These are phyloP conservation scores for Takakia lepidozioides DNA, from an alignment of 225 moss, liverwort and hornwort species.

Conservation along the genomic window DNA sequence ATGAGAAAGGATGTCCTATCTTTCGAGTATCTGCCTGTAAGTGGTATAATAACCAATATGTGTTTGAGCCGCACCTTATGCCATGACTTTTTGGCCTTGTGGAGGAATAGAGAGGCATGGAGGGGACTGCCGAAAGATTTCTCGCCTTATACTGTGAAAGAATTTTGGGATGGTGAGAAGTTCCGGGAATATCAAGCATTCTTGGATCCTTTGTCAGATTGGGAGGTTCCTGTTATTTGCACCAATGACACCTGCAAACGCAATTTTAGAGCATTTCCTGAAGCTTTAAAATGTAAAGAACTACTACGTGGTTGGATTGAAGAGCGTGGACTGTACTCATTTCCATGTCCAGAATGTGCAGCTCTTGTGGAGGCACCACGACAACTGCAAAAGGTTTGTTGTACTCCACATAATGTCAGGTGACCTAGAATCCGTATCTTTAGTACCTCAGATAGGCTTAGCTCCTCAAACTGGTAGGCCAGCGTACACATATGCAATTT, in stretches of 20 bases:
- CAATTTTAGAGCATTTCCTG: conserved; percentile 2
- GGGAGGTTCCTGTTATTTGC: neutral
- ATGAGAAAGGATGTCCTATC: neutral
- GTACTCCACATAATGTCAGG: too few species aligned
- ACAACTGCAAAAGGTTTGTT: too few species aligned
- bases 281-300: neutral
- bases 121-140: neutral
- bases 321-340: neutral
- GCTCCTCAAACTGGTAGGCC: too few species aligned
- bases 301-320: neutral
- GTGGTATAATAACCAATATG: neutral
- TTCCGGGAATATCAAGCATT: neutral
- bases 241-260: neutral
- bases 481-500: too few species aligned
- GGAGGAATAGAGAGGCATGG: conserved; percentile 1
- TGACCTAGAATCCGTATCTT: too few species aligned
- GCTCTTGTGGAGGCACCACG: neutral
- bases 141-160: neutral
- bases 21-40: neutral
- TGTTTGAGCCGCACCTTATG: neutral
- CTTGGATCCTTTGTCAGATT: neutral
- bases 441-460: too few species aligned
- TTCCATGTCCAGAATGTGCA: neutral
- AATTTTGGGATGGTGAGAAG: conserved; percentile 2
- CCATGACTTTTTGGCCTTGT: conserved; percentile 1